Evolutionary conservation across 1,284 basidiomycete species (phyloP).

Genomic region (Apiotrichum sp.): DNA sequence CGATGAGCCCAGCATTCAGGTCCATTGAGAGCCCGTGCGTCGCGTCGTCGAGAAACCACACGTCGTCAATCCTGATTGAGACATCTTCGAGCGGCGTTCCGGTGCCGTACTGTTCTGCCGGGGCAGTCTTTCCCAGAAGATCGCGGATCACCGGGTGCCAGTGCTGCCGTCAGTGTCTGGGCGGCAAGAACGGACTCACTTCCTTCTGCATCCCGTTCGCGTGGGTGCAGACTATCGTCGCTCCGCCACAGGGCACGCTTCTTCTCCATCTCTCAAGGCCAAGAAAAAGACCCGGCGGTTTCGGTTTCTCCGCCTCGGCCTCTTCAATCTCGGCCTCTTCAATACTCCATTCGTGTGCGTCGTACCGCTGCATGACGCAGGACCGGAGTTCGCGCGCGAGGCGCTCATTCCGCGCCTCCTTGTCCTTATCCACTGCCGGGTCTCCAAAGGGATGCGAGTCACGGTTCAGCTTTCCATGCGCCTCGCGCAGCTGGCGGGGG

Average conservation of each 20-base stretch:
- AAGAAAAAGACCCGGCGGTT: constrained; percentile 35
- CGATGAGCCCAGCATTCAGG: constrained; percentile 57
- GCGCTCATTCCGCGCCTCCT: constrained; percentile 27
- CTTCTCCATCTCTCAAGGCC: constrained; percentile 17
- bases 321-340: background rate
- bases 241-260: constrained; percentile 31
- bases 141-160: constrained; percentile 60
- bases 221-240: constrained; percentile 67
- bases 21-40: constrained; percentile 71
- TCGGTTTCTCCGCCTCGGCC: constrained; percentile 13
- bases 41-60: constrained; percentile 71
- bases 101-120: constrained; percentile 1
- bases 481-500: constrained; percentile 48
- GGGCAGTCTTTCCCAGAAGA: constrained; percentile 34
- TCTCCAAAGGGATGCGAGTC: constrained; percentile 17
- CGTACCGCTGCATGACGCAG: background rate
- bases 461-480: constrained; percentile 30
- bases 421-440: constrained; percentile 5
- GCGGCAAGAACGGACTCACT: constrained; percentile 46
- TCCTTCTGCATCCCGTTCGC: constrained; percentile 80
- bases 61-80: constrained; percentile 55
- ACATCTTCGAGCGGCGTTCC: background rate
- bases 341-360: constrained; percentile 5
- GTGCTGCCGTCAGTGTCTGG: constrained; percentile 6
- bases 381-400: constrained; percentile 1